Base-by-base conservation (phyloP, 768 basidiomycete species). In the Lactarius evosmus region DNA sequence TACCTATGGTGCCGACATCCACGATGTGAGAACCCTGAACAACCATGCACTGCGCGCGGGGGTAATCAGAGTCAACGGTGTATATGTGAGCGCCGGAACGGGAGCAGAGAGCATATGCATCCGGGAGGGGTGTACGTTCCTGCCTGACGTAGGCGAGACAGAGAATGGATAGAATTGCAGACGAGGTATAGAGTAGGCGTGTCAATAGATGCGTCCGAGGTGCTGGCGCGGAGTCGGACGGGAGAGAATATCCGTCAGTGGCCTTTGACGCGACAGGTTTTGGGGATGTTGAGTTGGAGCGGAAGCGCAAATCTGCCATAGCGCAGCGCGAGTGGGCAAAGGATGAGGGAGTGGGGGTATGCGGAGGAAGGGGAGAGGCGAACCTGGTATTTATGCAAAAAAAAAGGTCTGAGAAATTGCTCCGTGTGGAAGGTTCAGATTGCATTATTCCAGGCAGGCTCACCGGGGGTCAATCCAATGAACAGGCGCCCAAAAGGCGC, bases 71-170 rank as follows among this genome's bases (percentile, higher is more conserved):
- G 70, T 91, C 86, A n/a, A 90, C 86, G 19, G 86, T 88, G 69
- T 90, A 89, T 55, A 92, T 80, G 33, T 75, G 74, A 55, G 77
- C 68, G 22, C 78, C 78, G 12, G 80, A 74, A 55, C 70, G 78
- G 32, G 88, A 83, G 73, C 89, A 90, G n/a, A 91, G 67, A 1
- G 83, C 85, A 69, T 89, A 89, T 5, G 75, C 56, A n/a, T 70
- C 60, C 3, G 74, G 65, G 32, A 74, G 69, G 17, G 55, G 57
- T 14, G 61, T 50, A 34, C 27, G 60, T 22, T 51, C 55, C 14
- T 30, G 46, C n/a, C 32, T 41, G 52, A 53, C 64, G 55, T 49
- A 66, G 58, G 41, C 68, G 32, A 64, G 62, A 67, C 41, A 69
- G 32, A 69, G 46, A 19, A 70, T 58, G 25, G 74, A 63, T 50